Evolutionary conservation across 2,329 filamentous ascomycete genomes (phyloP).

Genomic region (Trichoderma gracile): DNA sequence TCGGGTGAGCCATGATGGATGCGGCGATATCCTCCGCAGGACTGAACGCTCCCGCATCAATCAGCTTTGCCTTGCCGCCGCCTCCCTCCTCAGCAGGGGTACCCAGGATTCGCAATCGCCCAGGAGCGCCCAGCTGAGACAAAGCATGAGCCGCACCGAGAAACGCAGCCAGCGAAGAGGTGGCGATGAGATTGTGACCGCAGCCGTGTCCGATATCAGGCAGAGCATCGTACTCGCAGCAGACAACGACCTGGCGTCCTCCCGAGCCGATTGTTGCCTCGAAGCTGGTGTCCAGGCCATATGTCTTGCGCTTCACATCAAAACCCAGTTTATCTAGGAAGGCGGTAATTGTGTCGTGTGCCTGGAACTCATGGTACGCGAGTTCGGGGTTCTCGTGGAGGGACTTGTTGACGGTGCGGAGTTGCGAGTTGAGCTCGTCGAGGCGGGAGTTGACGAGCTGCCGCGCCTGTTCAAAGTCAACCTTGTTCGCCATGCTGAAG

Average conservation of each 20-base stretch:
- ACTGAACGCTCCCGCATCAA: slow-evolving; percentile 35
- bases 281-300: slow-evolving; percentile 55
- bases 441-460: slow-evolving; percentile 30
- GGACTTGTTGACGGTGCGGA: slow-evolving; percentile 29
- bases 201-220: slow-evolving; percentile 49
- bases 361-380: slow-evolving; percentile 52
- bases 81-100: slow-evolving; percentile 48
- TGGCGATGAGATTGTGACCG: slow-evolving; percentile 50
- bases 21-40: slow-evolving; percentile 32
- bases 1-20: slow-evolving; percentile 37
- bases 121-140: slow-evolving; percentile 34
- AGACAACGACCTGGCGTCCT: slow-evolving; percentile 45
- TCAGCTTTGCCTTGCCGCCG: slow-evolving; percentile 42
- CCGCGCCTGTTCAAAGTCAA: slow-evolving; percentile 29
- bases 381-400: slow-evolving; percentile 52
- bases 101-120: slow-evolving; percentile 44
- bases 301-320: slow-evolving; percentile 49
- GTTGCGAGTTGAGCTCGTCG: slow-evolving; percentile 27
- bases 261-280: slow-evolving; percentile 46
- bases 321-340: slow-evolving; percentile 49
- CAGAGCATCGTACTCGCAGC: slow-evolving; percentile 52
- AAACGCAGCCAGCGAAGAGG: slow-evolving; percentile 44
- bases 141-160: slow-evolving; percentile 41
- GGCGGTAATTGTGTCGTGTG: slow-evolving; percentile 51
- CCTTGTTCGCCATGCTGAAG: neutral